These are phyloP conservation scores for Diaporthe longicolla DNA, from an alignment of 2,329 filamentous ascomycete species.

Conservation along the genomic window DNA sequence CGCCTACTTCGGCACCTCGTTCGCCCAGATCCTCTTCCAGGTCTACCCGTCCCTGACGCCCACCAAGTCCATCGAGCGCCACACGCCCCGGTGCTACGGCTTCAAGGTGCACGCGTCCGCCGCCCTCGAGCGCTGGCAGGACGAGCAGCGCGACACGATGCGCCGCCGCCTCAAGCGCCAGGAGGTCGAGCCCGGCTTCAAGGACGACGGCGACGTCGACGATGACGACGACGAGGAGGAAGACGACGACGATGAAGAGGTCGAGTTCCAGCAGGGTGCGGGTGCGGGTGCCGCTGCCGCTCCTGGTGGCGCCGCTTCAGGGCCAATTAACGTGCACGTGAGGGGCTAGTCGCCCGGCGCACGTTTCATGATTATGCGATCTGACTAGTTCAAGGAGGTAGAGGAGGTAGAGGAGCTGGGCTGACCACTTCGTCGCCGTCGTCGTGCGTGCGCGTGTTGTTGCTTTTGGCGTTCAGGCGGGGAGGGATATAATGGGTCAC, in stretches of 20 bases:
- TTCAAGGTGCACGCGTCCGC: slow-evolving; percentile 96
- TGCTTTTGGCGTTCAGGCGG: slow-evolving; percentile 29
- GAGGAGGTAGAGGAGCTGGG: background rate
- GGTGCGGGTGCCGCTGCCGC: slow-evolving; percentile 6
- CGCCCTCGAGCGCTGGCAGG: slow-evolving; percentile 92
- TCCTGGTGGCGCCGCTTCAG: no score
- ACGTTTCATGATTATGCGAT: background rate
- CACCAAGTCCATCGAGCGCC: slow-evolving; percentile 86
- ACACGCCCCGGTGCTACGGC: slow-evolving; percentile 91
- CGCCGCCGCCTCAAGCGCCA: slow-evolving; percentile 79
- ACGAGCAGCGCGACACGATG: slow-evolving; percentile 84
- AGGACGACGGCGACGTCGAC: slow-evolving; percentile 74
- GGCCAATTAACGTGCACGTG: slow-evolving; percentile 20
- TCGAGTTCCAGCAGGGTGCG: slow-evolving; percentile 54
- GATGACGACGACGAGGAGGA: slow-evolving; percentile 76
- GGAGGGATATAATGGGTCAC: slow-evolving; percentile 30
- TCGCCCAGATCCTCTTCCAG: slow-evolving; percentile 99
- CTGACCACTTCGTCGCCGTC: background rate
- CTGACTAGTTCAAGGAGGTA: background rate
- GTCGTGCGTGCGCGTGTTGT: background rate
- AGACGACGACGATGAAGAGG: slow-evolving; percentile 66
- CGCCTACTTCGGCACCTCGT: slow-evolving; percentile 97
- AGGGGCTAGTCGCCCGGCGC: slow-evolving; percentile 21
- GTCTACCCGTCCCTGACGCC: slow-evolving; percentile 94
- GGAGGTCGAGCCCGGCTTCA: slow-evolving; percentile 84